Base-by-base conservation (phyloP, 164 flowering plant species). In the Stephania japonica region DNA sequence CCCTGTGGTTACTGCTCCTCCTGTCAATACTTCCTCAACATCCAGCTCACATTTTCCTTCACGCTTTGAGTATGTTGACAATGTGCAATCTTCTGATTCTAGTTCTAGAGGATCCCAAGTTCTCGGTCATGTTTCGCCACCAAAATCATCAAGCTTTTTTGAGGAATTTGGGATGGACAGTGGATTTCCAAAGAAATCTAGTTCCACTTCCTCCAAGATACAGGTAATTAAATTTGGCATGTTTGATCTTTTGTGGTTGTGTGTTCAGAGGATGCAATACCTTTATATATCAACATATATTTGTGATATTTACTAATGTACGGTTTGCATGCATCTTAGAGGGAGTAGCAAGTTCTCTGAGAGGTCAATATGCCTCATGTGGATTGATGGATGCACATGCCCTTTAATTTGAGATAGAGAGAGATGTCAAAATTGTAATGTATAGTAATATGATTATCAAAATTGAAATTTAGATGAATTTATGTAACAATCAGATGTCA, bases 91-190 rank as follows among this genome's bases (percentile, higher is more conserved):
- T 68, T 9, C 88, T 65, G 93, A 86, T 26, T 71, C 56, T 69
- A 87, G 79, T 84, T 77, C 90, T 27, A 85, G 84, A 69, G 90
- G 92, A 42, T 19, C 85, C 18, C 88, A 85, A 72, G 85, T 81
- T 62, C 44, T 83, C 73, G 81, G 85, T 76, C 99, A 96, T 85
- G 92, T 96, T 42, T 78, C 90, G n/a, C 88, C 98, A 21, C 99
- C 98, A 72, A 90, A 87, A 79, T 84, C 98, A 19, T 81, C 98
- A 42, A 85, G 83, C 76, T 96, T 96, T 81, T 96, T 96, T 85
- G 86, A 89, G 13, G 98, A 96, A 0, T 96, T 87, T 81, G 99
- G 97, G 62, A 93, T 92, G 97, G 98, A 90, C 64, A 78, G 85
- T 79, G 90, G 92, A 38, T 88, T 82, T 75, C 83, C 77, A 23